Conservation (phyloP, 1,284 basidiomycete genomes). For the Ganoderma meredithae region DNA sequence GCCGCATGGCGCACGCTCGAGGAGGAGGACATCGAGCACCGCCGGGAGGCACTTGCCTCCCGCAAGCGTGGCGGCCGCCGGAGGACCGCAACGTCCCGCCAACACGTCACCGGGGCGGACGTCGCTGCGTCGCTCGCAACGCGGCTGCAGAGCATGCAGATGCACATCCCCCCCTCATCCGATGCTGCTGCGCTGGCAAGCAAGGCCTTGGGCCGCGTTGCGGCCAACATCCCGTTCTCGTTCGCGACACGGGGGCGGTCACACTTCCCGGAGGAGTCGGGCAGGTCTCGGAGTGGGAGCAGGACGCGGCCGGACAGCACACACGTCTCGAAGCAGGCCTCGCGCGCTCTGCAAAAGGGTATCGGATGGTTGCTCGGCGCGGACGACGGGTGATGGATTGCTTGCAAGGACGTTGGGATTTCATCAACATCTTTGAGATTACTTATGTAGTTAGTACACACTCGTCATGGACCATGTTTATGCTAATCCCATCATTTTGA, state of each 20-base stretch:
- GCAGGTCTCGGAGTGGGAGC: constrained; percentile 50
- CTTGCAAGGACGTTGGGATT: constrained; percentile 8
- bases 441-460: constrained; percentile 11
- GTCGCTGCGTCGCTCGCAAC: constrained; percentile 61
- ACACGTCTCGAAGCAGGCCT: constrained; percentile 76
- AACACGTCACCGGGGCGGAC: constrained; percentile 20
- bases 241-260: constrained; percentile 58
- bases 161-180: constrained; percentile 68
- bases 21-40: constrained; percentile 62
- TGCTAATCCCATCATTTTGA: background rate
- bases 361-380: constrained; percentile 90
- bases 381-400: constrained; percentile 54
- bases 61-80: constrained; percentile 27
- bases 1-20: constrained; percentile 75
- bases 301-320: constrained; percentile 54
- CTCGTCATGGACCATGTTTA: background rate
- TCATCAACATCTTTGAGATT: background rate
- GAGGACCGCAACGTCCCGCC: constrained; percentile 26
- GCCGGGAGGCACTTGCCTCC: constrained; percentile 40
- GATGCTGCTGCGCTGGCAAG: constrained; percentile 79
- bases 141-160: constrained; percentile 53
- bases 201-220: constrained; percentile 75
- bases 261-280: constrained; percentile 50
- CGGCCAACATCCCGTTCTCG: constrained; percentile 79
- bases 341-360: constrained; percentile 77